phyloP scores from a whole-genome alignment of 192 early-diverging fungal genomes.

The Coemansia sp. region DNA sequence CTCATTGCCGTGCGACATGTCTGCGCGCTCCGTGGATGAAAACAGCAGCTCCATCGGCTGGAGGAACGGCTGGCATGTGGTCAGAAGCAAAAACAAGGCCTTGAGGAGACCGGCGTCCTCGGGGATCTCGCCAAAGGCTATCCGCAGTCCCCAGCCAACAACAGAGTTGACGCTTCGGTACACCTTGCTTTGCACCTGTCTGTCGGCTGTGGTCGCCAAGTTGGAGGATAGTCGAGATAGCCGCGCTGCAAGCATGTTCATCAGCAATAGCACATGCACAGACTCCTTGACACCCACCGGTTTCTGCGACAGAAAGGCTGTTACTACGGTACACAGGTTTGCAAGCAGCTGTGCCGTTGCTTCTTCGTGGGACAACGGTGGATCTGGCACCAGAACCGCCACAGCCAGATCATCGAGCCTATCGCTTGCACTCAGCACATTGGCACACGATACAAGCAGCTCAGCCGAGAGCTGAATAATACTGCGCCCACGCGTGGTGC shows the following conservation, averaged over 20 bases:
- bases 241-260: slow-evolving; percentile 4
- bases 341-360: slow-evolving; percentile 6
- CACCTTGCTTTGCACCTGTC: not conserved
- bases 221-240: slow-evolving; percentile 7
- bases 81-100: slow-evolving; percentile 8
- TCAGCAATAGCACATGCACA: slow-evolving; percentile 5
- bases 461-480: slow-evolving; percentile 23
- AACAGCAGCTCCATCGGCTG: slow-evolving; percentile 1
- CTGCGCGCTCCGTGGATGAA: not conserved
- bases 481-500: slow-evolving; percentile 17
- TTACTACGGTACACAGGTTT: slow-evolving; percentile 13
- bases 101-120: slow-evolving; percentile 22
- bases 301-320: slow-evolving; percentile 13
- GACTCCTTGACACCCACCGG: slow-evolving; percentile 23
- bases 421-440: not conserved
- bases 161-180: slow-evolving; percentile 8
- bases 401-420: slow-evolving; percentile 9
- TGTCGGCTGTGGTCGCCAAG: not conserved
- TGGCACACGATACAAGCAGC: slow-evolving; percentile 23
- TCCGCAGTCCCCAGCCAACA: slow-evolving; percentile 14
- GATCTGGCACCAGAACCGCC: slow-evolving; percentile 14
- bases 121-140: slow-evolving; percentile 19
- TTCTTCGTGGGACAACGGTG: not conserved
- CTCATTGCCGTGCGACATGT: not conserved
- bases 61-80: slow-evolving; percentile 24